A percentile compares a stretch with the other conserved stretches of the same genome.
Conservation (phyloP, 257 asterid genomes). For the Rauvolfia tetraphylla region DNA sequence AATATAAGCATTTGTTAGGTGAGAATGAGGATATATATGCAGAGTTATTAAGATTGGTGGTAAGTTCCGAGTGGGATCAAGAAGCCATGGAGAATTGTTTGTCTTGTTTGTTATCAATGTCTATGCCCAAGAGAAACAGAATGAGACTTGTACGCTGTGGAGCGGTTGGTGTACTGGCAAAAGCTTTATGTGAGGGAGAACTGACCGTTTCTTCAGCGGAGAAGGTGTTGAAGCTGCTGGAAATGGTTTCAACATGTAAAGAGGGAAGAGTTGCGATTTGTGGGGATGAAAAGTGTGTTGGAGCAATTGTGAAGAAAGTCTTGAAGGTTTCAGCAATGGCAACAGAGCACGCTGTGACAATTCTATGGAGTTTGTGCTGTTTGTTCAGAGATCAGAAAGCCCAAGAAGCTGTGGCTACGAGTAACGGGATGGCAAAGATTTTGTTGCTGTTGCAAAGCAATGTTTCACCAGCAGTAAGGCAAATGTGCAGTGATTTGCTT, state of each 20-base stretch:
- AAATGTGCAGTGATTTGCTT: constrained; percentile 72
- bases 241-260: constrained; percentile 45
- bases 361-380: constrained; percentile 76
- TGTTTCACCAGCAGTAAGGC: constrained; percentile 66
- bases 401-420: constrained; percentile 41
- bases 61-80: constrained; percentile 24
- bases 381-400: constrained; percentile 60
- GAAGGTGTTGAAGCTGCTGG: constrained; percentile 51
- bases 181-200: constrained; percentile 45
- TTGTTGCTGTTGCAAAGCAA: constrained; percentile 68
- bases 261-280: constrained; percentile 67
- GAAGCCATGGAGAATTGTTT: constrained; percentile 41
- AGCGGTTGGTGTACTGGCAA: constrained; percentile 41
- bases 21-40: constrained; percentile 44
- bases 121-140: constrained; percentile 35
- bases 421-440: constrained; percentile 68
- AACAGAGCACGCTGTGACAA: constrained; percentile 71
- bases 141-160: constrained; percentile 45
- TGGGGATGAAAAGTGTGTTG: constrained; percentile 37
- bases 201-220: constrained; percentile 36
- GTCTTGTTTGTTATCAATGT: constrained; percentile 38
- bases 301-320: constrained; percentile 51
- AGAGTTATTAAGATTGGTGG: constrained; percentile 38
- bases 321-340: constrained; percentile 60
- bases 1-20: constrained; percentile 19